Conservation (phyloP, 768 basidiomycete genomes). For the Ramaria sp. region DNA sequence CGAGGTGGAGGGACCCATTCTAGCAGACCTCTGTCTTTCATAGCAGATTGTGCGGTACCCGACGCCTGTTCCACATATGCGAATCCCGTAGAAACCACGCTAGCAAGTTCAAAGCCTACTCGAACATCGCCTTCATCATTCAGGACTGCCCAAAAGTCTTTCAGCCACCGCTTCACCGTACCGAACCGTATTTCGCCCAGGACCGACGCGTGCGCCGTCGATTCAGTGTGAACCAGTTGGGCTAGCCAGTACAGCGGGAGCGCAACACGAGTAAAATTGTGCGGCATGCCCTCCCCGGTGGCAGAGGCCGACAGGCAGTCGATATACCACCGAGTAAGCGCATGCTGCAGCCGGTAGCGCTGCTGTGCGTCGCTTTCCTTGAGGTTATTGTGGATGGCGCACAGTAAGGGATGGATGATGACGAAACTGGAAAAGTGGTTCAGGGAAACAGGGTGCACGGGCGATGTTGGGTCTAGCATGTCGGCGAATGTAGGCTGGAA, state of each 20-base stretch:
- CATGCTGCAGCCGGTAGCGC: background rate
- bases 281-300: background rate
- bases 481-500: slow-evolving; percentile 16
- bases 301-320: background rate
- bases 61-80: background rate
- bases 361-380: background rate
- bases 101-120: background rate
- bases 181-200: background rate
- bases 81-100: background rate
- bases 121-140: background rate
- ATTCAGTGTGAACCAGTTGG: background rate
- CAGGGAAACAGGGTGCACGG: background rate
- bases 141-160: background rate
- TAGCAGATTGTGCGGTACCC: background rate
- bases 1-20: background rate
- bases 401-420: slow-evolving; percentile 22
- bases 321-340: background rate
- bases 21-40: background rate
- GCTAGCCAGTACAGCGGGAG: background rate
- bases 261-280: background rate
- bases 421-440: slow-evolving; percentile 24
- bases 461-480: background rate
- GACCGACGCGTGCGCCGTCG: background rate
- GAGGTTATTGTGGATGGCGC: slow-evolving; percentile 11
- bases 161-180: background rate